These are phyloP conservation scores for Tarenaya hassleriana DNA, from an alignment of 345 rosid species.

Conservation along the genomic window DNA sequence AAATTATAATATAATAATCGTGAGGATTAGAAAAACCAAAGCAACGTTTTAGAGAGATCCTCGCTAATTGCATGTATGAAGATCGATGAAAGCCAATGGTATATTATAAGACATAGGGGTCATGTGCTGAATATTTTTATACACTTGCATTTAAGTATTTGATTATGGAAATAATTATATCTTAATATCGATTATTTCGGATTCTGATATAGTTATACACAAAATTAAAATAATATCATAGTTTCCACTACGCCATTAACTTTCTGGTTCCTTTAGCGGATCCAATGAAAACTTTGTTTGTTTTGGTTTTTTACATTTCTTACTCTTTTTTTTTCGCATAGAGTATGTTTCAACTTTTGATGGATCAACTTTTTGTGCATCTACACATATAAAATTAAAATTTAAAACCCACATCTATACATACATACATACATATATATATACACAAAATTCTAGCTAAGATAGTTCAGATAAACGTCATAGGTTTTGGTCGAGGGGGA, in stretches of 20 bases:
- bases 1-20: too few relatives aligned
- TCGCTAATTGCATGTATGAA: too few relatives aligned
- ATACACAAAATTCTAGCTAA: not conserved
- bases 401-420: not conserved
- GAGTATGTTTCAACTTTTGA: conserved; percentile 4
- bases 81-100: too few relatives aligned
- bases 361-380: not conserved
- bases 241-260: conserved; percentile 17
- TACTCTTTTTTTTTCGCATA: conserved; percentile 17
- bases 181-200: not conserved
- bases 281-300: conserved; percentile 28
- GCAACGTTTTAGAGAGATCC: too few relatives aligned
- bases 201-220: conserved; percentile 7
- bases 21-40: too few relatives aligned
- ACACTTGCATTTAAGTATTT: not conserved
- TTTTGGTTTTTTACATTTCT: conserved; percentile 18
- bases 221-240: conserved; percentile 1
- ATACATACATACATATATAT: not conserved
- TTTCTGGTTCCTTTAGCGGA: conserved; percentile 18
- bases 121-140: not conserved
- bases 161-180: not conserved
- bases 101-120: conserved; percentile 3
- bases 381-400: too few relatives aligned
- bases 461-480: conserved; percentile 25
- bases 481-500: conserved; percentile 31